Percentiles rank a stretch among this genome's conserved stretches.
Conservation (phyloP, 306 rosid species). For the Hippophae gyantsensis region DNA sequence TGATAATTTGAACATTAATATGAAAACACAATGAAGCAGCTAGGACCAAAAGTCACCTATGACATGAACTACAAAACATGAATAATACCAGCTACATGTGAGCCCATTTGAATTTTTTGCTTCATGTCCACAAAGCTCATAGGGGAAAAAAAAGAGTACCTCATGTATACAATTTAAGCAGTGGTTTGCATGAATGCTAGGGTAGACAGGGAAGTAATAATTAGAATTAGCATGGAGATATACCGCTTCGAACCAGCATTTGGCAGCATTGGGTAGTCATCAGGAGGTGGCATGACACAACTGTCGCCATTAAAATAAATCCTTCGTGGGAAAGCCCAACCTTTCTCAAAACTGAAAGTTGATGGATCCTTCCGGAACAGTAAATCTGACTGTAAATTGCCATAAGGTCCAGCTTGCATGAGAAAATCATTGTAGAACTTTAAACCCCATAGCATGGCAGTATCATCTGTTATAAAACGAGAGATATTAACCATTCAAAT, state of each 20-base stretch:
- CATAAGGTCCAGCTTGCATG: slow-evolving; percentile 39
- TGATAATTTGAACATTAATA: too few relatives aligned
- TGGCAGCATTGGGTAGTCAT: slow-evolving; percentile 56
- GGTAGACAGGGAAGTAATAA: background rate
- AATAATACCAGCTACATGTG: too few relatives aligned
- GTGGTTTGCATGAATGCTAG: background rate
- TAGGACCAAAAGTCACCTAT: too few relatives aligned
- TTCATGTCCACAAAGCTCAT: too few relatives aligned
- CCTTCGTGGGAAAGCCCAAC: slow-evolving; percentile 78
- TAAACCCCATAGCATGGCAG: slow-evolving; percentile 78
- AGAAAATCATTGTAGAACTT: slow-evolving; percentile 59
- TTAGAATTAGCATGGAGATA: background rate
- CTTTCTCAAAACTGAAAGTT: slow-evolving; percentile 51
- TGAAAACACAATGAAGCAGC: too few relatives aligned
- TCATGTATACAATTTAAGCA: too few relatives aligned
- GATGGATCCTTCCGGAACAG: slow-evolving; percentile 49
- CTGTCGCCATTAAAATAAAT: slow-evolving; percentile 66
- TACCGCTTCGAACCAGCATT: slow-evolving; percentile 11
- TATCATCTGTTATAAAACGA: slow-evolving; percentile 43
- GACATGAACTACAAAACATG: too few relatives aligned
- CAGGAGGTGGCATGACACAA: slow-evolving; percentile 79
- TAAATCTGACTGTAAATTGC: slow-evolving; percentile 65
- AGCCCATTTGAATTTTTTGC: too few relatives aligned
- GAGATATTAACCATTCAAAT: too few relatives aligned
- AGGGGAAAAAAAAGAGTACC: too few relatives aligned